Base-by-base conservation (phyloP, 306 rosid species). In the Vachellia collinsii region DNA sequence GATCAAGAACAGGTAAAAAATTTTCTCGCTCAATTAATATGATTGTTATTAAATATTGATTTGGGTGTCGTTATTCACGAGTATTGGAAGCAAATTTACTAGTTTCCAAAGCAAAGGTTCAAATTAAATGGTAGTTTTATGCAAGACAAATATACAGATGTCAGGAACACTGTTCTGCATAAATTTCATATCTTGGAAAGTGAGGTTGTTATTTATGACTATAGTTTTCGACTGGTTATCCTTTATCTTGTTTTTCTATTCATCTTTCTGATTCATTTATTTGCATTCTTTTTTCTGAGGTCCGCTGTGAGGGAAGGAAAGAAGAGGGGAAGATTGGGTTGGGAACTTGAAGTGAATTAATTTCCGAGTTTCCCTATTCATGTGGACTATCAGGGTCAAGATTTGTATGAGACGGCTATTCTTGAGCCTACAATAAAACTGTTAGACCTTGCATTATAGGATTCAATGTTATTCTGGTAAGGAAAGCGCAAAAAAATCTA, bases 1-100 rank as follows among this genome's bases (percentile, higher is more conserved):
- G 90, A 85, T 88, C 98, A 72, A 86, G 82, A 88, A 83, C 89
- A 80, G 94, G 98, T 92, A 79, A 83, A 53, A 80, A 44, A 75
- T 16, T 53, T 66, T 12, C 11, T 50, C 47, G 22, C 12, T 4
- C 46, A 58, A 67, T 56, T 9, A 74, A 56, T 64, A 70, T 58
- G 58, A 43, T 11, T 61, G 66, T 61, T 25, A 46, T 71, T 54
- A 5, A 58, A 51, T 77, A 19, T 83, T 80, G 65, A 75, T 58
- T 6, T 25, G 19, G 23, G 62, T 13, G 46, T 61, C 70, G 71
- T 80, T 59, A 59, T 87, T 70, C 58, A 13, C 41, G 66, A 51
- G 67, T 13, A 61, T 61, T 25, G 39, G 44, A 63, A 70, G 62
- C 65, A 70, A 86, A 48, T 36, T 17, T 75, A 62, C 19, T 63